Evolutionary conservation across 2,329 filamentous ascomycete species (phyloP).

Genomic region (Ophiosphaerella korrae): DNA sequence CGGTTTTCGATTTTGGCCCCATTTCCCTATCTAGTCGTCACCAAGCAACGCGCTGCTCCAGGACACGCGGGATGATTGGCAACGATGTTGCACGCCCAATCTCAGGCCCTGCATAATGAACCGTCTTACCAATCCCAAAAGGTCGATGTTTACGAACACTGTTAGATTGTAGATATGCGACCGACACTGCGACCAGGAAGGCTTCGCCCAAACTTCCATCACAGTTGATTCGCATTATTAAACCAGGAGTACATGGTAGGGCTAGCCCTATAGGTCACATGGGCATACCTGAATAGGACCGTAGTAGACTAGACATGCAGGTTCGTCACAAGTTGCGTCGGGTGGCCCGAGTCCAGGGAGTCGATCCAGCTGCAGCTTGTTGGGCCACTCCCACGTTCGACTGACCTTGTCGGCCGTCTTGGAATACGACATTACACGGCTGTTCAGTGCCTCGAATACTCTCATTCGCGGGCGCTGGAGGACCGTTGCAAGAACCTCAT

Average conservation of each 20-base stretch:
- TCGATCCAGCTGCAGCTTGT: conserved; percentile 12
- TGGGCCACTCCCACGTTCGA: conserved; percentile 15
- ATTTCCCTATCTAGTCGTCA: conserved; percentile 23
- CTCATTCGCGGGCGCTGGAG: conserved; percentile 6
- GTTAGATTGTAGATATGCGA: conserved; percentile 7
- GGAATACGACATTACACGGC: conserved; percentile 22
- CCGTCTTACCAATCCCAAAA: background rate
- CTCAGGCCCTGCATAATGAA: conserved; percentile 2
- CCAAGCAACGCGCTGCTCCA: conserved; percentile 6
- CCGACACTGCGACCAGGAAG: conserved; percentile 3
- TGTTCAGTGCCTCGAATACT: background rate
- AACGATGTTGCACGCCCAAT: conserved; percentile 5
- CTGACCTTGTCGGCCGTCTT: conserved; percentile 14
- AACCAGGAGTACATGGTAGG: conserved; percentile 4
- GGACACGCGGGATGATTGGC: conserved; percentile 9
- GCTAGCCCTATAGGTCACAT: conserved; percentile 13
- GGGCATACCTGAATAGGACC: background rate
- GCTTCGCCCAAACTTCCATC: conserved; percentile 3
- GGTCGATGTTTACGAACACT: conserved; percentile 1
- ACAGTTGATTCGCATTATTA: background rate
- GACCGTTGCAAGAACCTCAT: conserved; percentile 6
- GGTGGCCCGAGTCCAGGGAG: background rate
- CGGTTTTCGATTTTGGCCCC: conserved; percentile 23
- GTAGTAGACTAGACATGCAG: background rate
- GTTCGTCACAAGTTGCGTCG: background rate